Conservation (phyloP, 352 stramenopile genomes). For the Phytophthora litchii region DNA sequence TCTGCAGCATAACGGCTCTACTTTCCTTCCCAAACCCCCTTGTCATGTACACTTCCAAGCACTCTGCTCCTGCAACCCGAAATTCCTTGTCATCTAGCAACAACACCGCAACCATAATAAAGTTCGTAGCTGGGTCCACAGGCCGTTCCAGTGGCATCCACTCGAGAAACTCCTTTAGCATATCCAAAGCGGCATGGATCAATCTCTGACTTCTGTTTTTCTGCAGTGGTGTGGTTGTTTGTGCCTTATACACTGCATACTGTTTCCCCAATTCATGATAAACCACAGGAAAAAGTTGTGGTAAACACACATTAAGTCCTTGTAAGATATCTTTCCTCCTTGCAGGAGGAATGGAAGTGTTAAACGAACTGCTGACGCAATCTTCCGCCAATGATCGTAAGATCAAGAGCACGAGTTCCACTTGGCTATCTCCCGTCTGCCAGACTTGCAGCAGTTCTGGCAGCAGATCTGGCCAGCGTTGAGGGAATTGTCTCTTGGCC, state of each 20-base stretch:
- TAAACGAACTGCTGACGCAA: conserved; percentile 82
- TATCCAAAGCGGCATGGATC: conserved; percentile 65
- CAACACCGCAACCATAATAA: conserved; percentile 65
- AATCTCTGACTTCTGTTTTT: conserved; percentile 52
- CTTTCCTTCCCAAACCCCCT: conserved; percentile 76
- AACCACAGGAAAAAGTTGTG: conserved; percentile 68
- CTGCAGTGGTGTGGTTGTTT: conserved; percentile 15
- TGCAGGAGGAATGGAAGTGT: conserved; percentile 73
- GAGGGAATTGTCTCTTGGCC: conserved; percentile 83
- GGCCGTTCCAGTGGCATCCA: conserved; percentile 79
- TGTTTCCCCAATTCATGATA: conserved; percentile 81
- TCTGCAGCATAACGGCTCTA: conserved; percentile 63
- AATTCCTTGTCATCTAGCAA: conserved; percentile 65
- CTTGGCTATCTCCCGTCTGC: conserved; percentile 48
- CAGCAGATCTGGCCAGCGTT: conserved; percentile 76
- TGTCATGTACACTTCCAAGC: conserved; percentile 73
- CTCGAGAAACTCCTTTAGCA: conserved; percentile 85
- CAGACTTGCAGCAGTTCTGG: conserved; percentile 70
- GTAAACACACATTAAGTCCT: conserved; percentile 73
- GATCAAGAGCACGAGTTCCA: conserved; percentile 77
- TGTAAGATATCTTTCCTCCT: conserved; percentile 83
- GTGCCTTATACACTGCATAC: conserved; percentile 54
- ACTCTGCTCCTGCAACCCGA: conserved; percentile 62
- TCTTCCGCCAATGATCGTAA: conserved; percentile 78
- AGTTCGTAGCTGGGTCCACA: conserved; percentile 57